phyloP scores from a whole-genome alignment of 176 grass and related monocot species.

The Tuctoria greenei region DNA sequence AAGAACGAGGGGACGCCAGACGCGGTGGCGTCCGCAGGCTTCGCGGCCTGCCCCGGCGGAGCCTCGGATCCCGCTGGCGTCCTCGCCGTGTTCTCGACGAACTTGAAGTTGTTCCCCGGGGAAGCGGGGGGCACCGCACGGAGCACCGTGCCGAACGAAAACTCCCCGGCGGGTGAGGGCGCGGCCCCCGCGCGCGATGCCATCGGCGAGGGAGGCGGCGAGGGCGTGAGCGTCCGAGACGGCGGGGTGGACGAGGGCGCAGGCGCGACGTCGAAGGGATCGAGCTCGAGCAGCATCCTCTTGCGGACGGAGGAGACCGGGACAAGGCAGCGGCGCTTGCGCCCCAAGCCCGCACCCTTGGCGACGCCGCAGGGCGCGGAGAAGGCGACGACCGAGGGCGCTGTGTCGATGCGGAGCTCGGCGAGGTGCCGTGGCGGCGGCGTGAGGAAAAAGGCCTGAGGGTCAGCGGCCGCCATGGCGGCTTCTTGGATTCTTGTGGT shows the following conservation, averaged over 20 bases:
- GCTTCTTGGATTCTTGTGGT: background rate
- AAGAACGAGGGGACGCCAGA: background rate
- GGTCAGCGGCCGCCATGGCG: background rate
- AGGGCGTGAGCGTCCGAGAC: background rate
- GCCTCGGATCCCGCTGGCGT: background rate
- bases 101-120: slow-evolving; percentile 7
- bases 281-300: slow-evolving; percentile 36
- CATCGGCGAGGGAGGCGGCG: background rate
- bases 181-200: background rate
- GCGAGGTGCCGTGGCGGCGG: slow-evolving; percentile 33
- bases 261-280: background rate
- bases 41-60: background rate
- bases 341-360: background rate
- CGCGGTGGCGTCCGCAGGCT: background rate
- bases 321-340: slow-evolving; percentile 39
- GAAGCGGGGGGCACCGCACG: background rate
- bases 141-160: slow-evolving; percentile 16
- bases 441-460: background rate
- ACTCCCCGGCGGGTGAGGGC: background rate
- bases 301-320: slow-evolving; percentile 30
- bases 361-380: slow-evolving; percentile 30
- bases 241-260: background rate
- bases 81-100: background rate
- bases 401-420: slow-evolving; percentile 34
- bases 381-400: slow-evolving; percentile 25